phyloP scores from a whole-genome alignment of 768 basidiomycete species.

The Russula compacta region DNA sequence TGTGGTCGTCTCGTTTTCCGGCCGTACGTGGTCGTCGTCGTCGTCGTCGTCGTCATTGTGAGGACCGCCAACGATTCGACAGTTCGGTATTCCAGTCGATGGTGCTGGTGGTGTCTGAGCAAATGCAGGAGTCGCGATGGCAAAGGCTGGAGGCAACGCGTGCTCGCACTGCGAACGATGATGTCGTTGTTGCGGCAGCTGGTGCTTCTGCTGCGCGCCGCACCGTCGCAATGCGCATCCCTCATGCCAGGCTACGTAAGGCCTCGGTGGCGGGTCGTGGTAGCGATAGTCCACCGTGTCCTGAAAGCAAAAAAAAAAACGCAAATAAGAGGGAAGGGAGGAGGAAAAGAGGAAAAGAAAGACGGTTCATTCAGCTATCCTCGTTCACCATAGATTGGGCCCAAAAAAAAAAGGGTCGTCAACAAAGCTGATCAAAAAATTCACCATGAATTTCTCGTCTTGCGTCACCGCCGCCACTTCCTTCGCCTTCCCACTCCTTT shows the following conservation, averaged over 20 bases:
- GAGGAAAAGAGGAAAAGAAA: too few relatives aligned
- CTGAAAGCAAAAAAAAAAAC: not conserved
- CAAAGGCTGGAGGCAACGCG: not conserved
- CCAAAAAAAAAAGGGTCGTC: not conserved
- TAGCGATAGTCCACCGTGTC: constrained; percentile 12
- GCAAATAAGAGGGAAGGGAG: not conserved
- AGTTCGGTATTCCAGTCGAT: not conserved
- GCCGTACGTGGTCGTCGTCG: not conserved
- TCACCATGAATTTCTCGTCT: constrained; percentile 4
- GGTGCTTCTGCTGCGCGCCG: not conserved
- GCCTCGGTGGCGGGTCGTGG: not conserved
- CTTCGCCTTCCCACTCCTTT: too few relatives aligned
- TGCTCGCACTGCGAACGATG: not conserved
- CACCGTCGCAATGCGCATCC: not conserved
- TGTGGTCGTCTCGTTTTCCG: not conserved
- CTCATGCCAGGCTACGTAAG: constrained; percentile 2
- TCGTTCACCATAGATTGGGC: not conserved
- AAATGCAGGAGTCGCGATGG: not conserved
- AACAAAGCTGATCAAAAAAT: not conserved
- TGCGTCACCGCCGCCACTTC: not conserved
- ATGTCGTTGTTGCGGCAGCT: not conserved
- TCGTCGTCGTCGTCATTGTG: not conserved
- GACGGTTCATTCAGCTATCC: not conserved
- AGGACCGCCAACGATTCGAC: not conserved
- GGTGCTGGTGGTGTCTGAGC: not conserved